Conservation (phyloP, 148 eudicot species). For the Limonium bicolor region DNA sequence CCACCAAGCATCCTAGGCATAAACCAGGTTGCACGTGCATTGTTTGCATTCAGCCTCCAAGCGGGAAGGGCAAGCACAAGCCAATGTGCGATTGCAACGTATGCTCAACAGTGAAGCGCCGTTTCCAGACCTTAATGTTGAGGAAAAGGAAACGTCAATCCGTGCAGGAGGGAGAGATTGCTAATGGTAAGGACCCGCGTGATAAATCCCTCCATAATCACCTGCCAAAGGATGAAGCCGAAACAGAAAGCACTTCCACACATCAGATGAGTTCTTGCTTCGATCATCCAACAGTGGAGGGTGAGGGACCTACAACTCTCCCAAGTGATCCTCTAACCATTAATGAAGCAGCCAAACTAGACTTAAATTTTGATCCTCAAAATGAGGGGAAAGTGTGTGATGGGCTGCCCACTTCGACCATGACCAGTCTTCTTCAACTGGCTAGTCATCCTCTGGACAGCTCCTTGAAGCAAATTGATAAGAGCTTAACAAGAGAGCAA, state of each 20-base stretch:
- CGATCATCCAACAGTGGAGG: slow-evolving; percentile 8
- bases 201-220: slow-evolving; percentile 17
- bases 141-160: slow-evolving; percentile 59
- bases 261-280: slow-evolving; percentile 1
- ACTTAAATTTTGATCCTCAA: slow-evolving; percentile 32
- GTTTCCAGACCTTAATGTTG: slow-evolving; percentile 67
- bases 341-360: slow-evolving; percentile 16
- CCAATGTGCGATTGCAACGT: slow-evolving; percentile 60
- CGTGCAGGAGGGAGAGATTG: slow-evolving; percentile 47
- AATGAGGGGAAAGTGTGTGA: slow-evolving; percentile 14
- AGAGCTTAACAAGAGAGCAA: too few relatives aligned
- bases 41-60: slow-evolving; percentile 75
- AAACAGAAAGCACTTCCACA: slow-evolving; percentile 17
- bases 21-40: slow-evolving; percentile 73
- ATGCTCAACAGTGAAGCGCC: slow-evolving; percentile 69
- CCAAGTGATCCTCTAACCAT: slow-evolving; percentile 4
- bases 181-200: too few relatives aligned
- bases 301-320: slow-evolving; percentile 8
- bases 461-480: too few relatives aligned
- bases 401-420: slow-evolving; percentile 16
- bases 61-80: slow-evolving; percentile 72
- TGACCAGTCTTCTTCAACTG: slow-evolving; percentile 39
- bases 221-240: slow-evolving; percentile 25
- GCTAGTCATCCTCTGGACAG: slow-evolving; percentile 38
- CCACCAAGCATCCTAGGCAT: slow-evolving; percentile 75